Base-by-base conservation (phyloP, 75 land plant genomes). In the Ceratopteris richardii region DNA sequence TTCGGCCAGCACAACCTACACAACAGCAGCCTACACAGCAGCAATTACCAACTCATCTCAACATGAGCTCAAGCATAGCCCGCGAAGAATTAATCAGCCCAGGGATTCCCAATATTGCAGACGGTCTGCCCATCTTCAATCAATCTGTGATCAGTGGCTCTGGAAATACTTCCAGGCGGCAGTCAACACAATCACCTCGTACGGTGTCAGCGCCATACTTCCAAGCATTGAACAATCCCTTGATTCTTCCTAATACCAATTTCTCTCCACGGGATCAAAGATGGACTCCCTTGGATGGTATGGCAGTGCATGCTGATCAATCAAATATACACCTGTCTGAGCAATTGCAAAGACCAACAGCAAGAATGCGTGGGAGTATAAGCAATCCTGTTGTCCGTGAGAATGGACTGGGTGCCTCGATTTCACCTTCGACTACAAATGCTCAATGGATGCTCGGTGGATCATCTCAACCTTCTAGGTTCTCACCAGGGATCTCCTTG, bases 391-490 rank as follows among this genome's bases (percentile, higher is more conserved):
- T 17, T 46, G 14, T 4, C 14, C 18, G 50, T 2, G 22, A 46
- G 2, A 46, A 6, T 46, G 17, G 13, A 18, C 3, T 46, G 54
- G 51, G 4, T 4, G 20, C 51, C 4, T 48, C 19, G 18, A 4
- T 19, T 23, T 23, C 24, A 52, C 25, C 25, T 26, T 23, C 24
- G 25, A 2, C 25, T 26, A 4, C 54, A 52, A 26, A 52, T 26
- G 28, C 4, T 23, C 54, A 52, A 24, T 23, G 50, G 50, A 33
- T 33, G 50, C 22, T 5, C 17, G 50, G 50, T 46, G 18, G 50
- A 17, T 46, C 50, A 5, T n/a, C 50, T 46, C 48, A 46, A 46
- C 48, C 48, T 23, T 52, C 54, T 52, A 52, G 54, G 14, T 52
- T 52, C 28, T 52, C 54, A 23, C 29, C 54, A 24, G 29, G 29